Conservation (phyloP, 2,329 filamentous ascomycete genomes). For the Byssoonygena ceratinophila region DNA sequence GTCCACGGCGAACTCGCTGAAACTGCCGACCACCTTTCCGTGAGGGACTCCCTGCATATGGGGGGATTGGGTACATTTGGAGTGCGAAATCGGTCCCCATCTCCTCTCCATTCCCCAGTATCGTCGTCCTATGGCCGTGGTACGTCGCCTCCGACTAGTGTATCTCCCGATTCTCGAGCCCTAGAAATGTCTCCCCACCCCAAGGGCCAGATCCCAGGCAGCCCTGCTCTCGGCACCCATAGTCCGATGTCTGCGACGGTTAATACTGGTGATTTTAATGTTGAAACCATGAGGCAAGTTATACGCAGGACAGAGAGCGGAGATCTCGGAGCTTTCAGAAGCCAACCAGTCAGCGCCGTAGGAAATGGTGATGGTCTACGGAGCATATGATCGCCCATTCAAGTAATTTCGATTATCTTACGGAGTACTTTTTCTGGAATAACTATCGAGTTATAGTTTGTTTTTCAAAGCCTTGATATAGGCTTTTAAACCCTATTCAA, state of each 20-base stretch:
- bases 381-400: slow-evolving; percentile 24
- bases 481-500: not conserved
- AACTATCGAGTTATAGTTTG: not conserved
- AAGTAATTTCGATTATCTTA: slow-evolving; percentile 13
- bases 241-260: slow-evolving; percentile 41
- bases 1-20: slow-evolving; percentile 59
- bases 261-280: slow-evolving; percentile 59
- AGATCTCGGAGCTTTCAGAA: slow-evolving; percentile 50
- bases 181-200: slow-evolving; percentile 56
- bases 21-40: slow-evolving; percentile 33
- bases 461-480: not conserved
- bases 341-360: slow-evolving; percentile 12
- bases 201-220: slow-evolving; percentile 49
- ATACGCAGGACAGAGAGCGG: slow-evolving; percentile 74
- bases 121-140: slow-evolving; percentile 52
- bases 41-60: slow-evolving; percentile 58
- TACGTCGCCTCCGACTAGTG: slow-evolving; percentile 66
- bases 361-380: slow-evolving; percentile 24
- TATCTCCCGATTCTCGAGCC: slow-evolving; percentile 62
- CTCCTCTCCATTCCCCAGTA: slow-evolving; percentile 36
- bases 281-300: slow-evolving; percentile 90
- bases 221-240: slow-evolving; percentile 47
- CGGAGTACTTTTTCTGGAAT: too few species aligned
- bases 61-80: slow-evolving; percentile 49
- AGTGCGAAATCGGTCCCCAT: slow-evolving; percentile 40